Evolutionary conservation across 1,139 yeast genomes (phyloP), one percentile per base, ranked within the genome.

Genomic region (Candida glucosophila): DNA sequence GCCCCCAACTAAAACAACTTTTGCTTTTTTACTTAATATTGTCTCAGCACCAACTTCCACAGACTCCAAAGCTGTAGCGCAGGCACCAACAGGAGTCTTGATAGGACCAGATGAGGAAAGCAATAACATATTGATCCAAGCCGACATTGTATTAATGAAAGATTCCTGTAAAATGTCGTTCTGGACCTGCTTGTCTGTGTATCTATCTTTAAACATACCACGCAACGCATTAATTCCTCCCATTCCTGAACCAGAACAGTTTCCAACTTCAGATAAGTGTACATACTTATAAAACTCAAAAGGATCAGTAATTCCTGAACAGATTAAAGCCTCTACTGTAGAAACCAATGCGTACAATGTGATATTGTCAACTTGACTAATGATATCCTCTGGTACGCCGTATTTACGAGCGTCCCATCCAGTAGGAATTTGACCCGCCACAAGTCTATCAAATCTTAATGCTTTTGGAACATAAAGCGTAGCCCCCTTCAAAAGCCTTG

Each of bases 181-280:
- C 67, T 90, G 98, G 31, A 88, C 95, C 32, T 95, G 95, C 57
- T 69, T 70, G 52, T 90, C 98, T 43, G 74, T 67, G 65, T 68
- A 88, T 65, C 98, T 78, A 54, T 88, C 95, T 62, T 73, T 86
- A 69, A 86, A 90, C 97, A 90, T 90, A 44, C 96, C 96, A 59
- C 93, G 82, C 52, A 90, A 65, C 30, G 98, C 98, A 44, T 80
- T 58, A 41, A 88, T 93, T 78, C 98, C 98, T 62, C 98, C 98
- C 94, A 90, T 88, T 75, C 98, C 98, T 31, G 97, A 86, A 67
- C 98, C 98, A 27, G 95, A 81, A 71, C 97, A 86, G 74, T 90
- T 90, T 67, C 98, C 98, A 43, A 90, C 88, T 62, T 90, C 97
- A 27, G 97, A 86, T 35, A 90, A 93, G 57, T 90, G 98, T 30